Percentiles rank a stretch among this genome's conserved stretches.
Conservation (phyloP, 208 protist species). For the Leishmania tropica region DNA sequence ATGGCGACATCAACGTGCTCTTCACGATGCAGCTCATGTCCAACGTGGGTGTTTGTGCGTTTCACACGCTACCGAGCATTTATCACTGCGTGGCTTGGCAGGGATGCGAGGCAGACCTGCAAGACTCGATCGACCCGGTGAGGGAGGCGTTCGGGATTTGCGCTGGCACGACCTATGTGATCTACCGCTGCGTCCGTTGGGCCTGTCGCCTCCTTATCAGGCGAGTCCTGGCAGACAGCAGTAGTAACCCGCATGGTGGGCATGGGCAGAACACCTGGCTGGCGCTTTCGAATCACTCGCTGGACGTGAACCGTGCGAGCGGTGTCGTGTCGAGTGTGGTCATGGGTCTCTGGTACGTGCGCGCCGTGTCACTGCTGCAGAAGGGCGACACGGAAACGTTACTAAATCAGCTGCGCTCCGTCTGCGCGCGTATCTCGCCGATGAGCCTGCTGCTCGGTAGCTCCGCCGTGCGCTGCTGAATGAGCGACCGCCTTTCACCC, state of each 20-base stretch:
- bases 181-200: slow-evolving; percentile 59
- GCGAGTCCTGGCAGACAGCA: slow-evolving; percentile 32
- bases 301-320: slow-evolving; percentile 41
- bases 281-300: slow-evolving; percentile 17
- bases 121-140: slow-evolving; percentile 44
- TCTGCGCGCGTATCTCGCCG: slow-evolving; percentile 52
- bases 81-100: slow-evolving; percentile 50
- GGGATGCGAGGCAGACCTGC: slow-evolving; percentile 37
- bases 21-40: slow-evolving; percentile 75
- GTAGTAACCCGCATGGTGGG: background rate
- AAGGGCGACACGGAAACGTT: slow-evolving; percentile 40
- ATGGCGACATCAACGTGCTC: slow-evolving; percentile 73
- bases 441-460: slow-evolving; percentile 39
- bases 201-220: slow-evolving; percentile 40
- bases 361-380: slow-evolving; percentile 60
- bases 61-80: slow-evolving; percentile 84
- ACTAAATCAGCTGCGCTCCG: slow-evolving; percentile 41
- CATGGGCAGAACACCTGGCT: slow-evolving; percentile 34
- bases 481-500: too few species aligned
- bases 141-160: slow-evolving; percentile 75
- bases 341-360: slow-evolving; percentile 65
- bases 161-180: slow-evolving; percentile 57
- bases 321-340: slow-evolving; percentile 42
- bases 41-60: slow-evolving; percentile 52
- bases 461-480: background rate